Evolutionary conservation across 768 basidiomycete genomes (phyloP).

Genomic region (Phylloporus sp.): DNA sequence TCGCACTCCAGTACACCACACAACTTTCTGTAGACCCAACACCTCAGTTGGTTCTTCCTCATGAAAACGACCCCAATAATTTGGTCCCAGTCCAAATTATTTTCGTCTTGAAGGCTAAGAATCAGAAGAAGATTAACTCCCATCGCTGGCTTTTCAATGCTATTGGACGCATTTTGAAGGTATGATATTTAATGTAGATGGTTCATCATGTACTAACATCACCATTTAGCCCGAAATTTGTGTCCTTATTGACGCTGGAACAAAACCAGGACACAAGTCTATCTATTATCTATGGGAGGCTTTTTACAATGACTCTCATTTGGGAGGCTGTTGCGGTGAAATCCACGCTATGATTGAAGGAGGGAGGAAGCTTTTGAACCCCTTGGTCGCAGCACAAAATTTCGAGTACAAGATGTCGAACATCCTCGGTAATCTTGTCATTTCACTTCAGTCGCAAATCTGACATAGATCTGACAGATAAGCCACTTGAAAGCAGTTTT

Average conservation of each 20-base stretch:
- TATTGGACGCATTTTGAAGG: conserved; percentile 75
- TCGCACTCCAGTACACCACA: conserved; percentile 74
- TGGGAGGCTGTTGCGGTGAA: conserved; percentile 90
- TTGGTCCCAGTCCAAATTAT: conserved; percentile 91
- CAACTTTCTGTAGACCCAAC: conserved; percentile 90
- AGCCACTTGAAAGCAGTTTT: conserved; percentile 92
- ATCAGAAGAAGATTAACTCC: conserved; percentile 94
- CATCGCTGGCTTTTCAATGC: conserved; percentile 97
- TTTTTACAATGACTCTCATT: conserved; percentile 71
- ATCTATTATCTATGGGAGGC: conserved; percentile 96
- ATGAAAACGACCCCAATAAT: conserved; percentile 86
- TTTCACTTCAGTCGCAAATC: neutral
- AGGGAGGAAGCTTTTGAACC: conserved; percentile 87
- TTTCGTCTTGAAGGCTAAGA: conserved; percentile 86
- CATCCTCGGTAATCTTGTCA: conserved; percentile 59
- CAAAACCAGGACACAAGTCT: conserved; percentile 93
- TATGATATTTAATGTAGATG: conserved; percentile 23
- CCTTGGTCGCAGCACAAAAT: conserved; percentile 91
- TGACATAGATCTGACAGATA: conserved; percentile 47
- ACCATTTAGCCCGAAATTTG: conserved; percentile 75
- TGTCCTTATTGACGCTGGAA: conserved; percentile 91
- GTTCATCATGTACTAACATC: conserved; percentile 4
- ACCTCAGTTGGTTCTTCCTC: conserved; percentile 87
- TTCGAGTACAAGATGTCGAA: conserved; percentile 99
- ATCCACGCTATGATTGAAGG: conserved; percentile 97